Evolutionary conservation across 140 eudicot species (phyloP).

Genomic region (Ambrosia hybrid): DNA sequence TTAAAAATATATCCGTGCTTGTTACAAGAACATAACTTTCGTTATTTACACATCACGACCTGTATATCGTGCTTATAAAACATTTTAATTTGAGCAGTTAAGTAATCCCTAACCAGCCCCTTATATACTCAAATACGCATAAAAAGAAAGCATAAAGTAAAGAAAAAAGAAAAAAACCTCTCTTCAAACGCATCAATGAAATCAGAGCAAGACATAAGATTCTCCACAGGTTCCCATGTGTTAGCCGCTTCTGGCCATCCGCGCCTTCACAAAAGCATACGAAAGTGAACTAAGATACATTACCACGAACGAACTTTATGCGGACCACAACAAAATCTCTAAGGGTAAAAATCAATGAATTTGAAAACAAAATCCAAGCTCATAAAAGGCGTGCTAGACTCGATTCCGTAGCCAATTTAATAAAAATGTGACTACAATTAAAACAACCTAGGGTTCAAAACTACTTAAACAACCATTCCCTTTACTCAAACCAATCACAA

Average conservation of each 20-base stretch:
- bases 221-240: constrained; percentile 94
- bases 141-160: constrained; percentile 5
- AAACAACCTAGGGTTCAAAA: constrained; percentile 6
- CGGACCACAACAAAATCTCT: neutral
- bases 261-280: constrained; percentile 55
- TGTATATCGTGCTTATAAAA: too few species aligned
- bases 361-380: neutral
- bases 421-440: neutral
- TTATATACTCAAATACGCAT: constrained; percentile 12
- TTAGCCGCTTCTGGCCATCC: constrained; percentile 94
- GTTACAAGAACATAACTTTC: too few species aligned
- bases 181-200: constrained; percentile 80
- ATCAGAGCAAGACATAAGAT: constrained; percentile 63
- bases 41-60: too few species aligned
- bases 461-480: neutral
- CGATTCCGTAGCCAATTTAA: constrained; percentile 7
- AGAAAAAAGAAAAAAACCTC: constrained; percentile 62
- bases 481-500: neutral
- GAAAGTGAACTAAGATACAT: neutral
- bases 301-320: neutral
- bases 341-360: neutral
- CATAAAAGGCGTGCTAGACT: neutral
- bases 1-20: neutral
- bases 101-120: neutral
- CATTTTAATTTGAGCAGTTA: too few species aligned